These are phyloP conservation scores for Fennellomyces sp. DNA, from an alignment of 371 early-diverging fungal species.

Conservation along the genomic window DNA sequence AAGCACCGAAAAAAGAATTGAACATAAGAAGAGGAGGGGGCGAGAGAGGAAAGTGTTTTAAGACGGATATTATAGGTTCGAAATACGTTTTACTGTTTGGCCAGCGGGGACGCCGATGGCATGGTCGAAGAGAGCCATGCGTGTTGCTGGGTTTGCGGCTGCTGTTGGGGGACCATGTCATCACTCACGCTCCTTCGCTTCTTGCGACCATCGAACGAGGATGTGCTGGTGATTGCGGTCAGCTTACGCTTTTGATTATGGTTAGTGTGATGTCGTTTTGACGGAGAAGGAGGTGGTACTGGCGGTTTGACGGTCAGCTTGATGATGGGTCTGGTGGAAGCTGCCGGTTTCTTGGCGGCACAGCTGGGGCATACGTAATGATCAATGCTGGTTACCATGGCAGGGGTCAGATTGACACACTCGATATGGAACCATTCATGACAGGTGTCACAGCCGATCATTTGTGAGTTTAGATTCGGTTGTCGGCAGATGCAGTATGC, in stretches of 20 bases:
- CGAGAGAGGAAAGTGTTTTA: not conserved
- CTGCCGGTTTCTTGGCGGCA: not conserved
- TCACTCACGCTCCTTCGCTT: too few relatives aligned
- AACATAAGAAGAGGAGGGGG: not conserved
- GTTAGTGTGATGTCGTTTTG: too few relatives aligned
- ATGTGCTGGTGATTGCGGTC: not conserved
- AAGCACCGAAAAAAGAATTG: not conserved
- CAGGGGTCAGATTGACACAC: conserved; percentile 42
- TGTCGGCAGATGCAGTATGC: conserved; percentile 49
- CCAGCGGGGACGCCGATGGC: not conserved
- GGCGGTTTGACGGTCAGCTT: conserved; percentile 14
- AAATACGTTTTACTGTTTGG: conserved; percentile 4
- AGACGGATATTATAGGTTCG: not conserved
- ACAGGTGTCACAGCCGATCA: conserved; percentile 66
- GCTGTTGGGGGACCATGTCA: not conserved
- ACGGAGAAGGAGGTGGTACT: not conserved
- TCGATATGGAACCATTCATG: conserved; percentile 59
- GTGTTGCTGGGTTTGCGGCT: not conserved
- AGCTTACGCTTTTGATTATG: conserved; percentile 1
- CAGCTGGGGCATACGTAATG: conserved; percentile 25
- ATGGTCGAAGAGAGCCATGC: not conserved
- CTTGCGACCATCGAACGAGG: not conserved
- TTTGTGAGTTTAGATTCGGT: conserved; percentile 27
- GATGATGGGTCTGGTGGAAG: conserved; percentile 1
- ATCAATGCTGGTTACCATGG: conserved; percentile 22